Conservation (phyloP, 768 basidiomycete genomes). For the Zangia roseola region DNA sequence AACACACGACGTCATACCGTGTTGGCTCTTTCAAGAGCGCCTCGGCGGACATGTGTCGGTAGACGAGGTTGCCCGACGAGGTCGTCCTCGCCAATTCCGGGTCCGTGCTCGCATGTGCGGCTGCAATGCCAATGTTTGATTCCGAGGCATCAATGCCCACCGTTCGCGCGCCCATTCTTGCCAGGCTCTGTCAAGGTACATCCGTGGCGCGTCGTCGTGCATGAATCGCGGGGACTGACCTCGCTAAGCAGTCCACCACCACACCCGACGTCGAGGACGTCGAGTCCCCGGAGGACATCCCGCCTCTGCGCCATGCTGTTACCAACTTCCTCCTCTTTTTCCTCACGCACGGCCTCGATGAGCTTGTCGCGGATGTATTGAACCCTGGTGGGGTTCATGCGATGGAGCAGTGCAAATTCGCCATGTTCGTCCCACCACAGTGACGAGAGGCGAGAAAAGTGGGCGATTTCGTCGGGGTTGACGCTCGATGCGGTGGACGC, state of each 20-base stretch:
- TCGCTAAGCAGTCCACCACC: constrained; percentile 94
- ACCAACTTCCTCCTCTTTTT: constrained; percentile 36
- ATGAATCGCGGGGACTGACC: constrained; percentile 42
- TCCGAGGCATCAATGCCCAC: constrained; percentile 90
- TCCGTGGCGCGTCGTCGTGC: background rate
- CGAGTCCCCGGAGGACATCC: constrained; percentile 56
- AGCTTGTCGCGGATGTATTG: constrained; percentile 81
- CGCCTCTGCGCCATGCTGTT: constrained; percentile 28
- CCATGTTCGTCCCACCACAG: constrained; percentile 96
- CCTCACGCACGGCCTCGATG: constrained; percentile 58
- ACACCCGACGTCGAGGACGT: constrained; percentile 90
- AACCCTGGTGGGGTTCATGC: constrained; percentile 91
- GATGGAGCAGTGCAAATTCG: constrained; percentile 84
- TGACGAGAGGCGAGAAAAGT: constrained; percentile 86
- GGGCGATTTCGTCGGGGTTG: constrained; percentile 79
- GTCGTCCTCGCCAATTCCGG: constrained; percentile 45
- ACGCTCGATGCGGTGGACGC: constrained; percentile 35
- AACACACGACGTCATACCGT: constrained; percentile 89
- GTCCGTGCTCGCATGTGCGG: constrained; percentile 77
- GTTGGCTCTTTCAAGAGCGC: constrained; percentile 59
- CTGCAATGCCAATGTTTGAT: constrained; percentile 84
- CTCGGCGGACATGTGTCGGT: constrained; percentile 76
- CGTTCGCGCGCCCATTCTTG: constrained; percentile 84
- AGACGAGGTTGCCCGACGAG: constrained; percentile 46
- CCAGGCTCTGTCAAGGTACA: constrained; percentile 59